Evolutionary conservation across 179 eudicot genomes (phyloP), one percentile per base, ranked within the genome.

Genomic region (Camellia oleifera): DNA sequence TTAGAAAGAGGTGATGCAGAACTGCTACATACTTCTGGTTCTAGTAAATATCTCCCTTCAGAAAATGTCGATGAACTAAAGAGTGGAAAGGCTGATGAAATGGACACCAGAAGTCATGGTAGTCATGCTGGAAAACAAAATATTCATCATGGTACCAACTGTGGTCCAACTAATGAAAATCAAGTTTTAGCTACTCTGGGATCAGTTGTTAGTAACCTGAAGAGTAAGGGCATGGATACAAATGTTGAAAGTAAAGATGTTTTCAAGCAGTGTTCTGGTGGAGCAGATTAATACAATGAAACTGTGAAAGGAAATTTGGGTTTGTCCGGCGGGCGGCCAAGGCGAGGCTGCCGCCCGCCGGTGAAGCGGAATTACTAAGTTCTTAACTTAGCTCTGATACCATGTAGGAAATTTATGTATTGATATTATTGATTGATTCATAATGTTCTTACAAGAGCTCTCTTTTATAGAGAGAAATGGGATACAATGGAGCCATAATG

Each of bases 191-290:
- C 75, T 68, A 78, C 50, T 32, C 50, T 79, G 76, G 69, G 58
- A 63, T 56, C 77, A 63, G 65, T 70, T 80, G 79, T 69, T 46
- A 61, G 18, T 67, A 77, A 73, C 56, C 83, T 80, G 53, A 79
- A 83, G 66, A 73, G 64, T 80, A 79, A 65, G 67, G 76, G 82
- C 79, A 79, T 82, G 79, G 85, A 66, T 65, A 79, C 76, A 52
- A 73, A 13, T 64, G 5, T 80, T 3, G 88, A 74, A 62, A 81
- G 76, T 63, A 87, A 71, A 75, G 89, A 80, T 26, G 53, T 77
- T 7, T 23, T 74, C 7, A 7, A 48, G 52, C 7, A 48, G 7
- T 7, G 7, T 53, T 44, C 77, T 58, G 78, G 68, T 66, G 57
- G 60, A 44, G 48, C 23, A 20, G 23, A 20, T 20, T 20, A 20